Base-by-base conservation (phyloP, 1,139 yeast species). In the Ogataea hybrid region DNA sequence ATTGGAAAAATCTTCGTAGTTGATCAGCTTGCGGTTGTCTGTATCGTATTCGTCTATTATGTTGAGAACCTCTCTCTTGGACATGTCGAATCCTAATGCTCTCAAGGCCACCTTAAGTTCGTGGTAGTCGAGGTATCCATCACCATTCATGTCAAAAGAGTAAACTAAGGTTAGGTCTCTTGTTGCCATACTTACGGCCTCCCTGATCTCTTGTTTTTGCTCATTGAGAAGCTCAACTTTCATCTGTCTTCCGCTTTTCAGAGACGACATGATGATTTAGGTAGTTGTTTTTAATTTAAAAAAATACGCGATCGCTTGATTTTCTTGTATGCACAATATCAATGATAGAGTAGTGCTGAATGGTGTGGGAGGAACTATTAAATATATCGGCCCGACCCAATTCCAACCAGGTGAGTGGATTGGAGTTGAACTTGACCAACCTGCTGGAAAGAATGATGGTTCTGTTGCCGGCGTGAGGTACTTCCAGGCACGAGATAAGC, bases 21-120 rank as follows among this genome's bases (percentile, higher is more conserved):
- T 77, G 56, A 92, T 84, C 53, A 81, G 70, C 46, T 80, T 79
- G 29, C 84, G 72, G 41, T 88, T 87, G 49, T 81, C 88, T 5
- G 85, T 75, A 56, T 88, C 97, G 58, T 83, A 84, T 51, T 87
- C 94, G 43, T 81, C 84, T 45, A 94, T 80, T 27, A 90, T 77
- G 47, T 84, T 84, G 51, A 90, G 70, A 4, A 92, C 90, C 53
- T 89, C 94, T 42, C 83, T 70, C 59, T 90, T 90, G 33, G 81
- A 67, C 54, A 85, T 72, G 38, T 90, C 97, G 58, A 94, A 94
- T 1, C 98, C 98, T 35, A 94, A 70, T 0, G 98, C 98, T 49
- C 96, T 68, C 69, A 92, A 81, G 0, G 98, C 97, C 14, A 90
- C 84, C 62, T 87, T 88, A 51, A 87, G 70, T 58, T 92, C 98